These are phyloP conservation scores for Suillus sp. DNA, from an alignment of 768 basidiomycete genomes.

Conservation along the genomic window DNA sequence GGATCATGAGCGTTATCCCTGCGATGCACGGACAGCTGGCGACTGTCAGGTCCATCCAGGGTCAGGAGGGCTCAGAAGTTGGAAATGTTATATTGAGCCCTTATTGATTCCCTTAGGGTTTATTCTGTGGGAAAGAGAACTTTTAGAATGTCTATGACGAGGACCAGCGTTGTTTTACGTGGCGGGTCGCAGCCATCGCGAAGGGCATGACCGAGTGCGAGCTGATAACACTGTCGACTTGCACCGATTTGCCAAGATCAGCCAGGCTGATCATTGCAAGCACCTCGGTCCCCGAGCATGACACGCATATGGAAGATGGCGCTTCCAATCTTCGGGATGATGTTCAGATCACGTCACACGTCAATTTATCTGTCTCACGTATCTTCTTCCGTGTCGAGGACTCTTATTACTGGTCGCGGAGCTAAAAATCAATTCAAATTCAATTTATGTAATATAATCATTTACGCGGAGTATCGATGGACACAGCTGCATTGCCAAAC, in stretches of 20 bases:
- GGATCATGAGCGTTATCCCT: neutral
- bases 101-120: neutral
- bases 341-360: neutral
- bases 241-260: too few species aligned
- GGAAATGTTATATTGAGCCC: neutral
- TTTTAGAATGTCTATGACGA: too few species aligned
- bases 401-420: conserved; percentile 1
- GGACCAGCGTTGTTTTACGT: too few species aligned
- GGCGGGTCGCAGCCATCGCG: too few species aligned
- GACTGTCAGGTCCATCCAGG: neutral
- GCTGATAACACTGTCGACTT: too few species aligned
- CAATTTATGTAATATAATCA: neutral
- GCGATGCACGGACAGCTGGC: conserved; percentile 2
- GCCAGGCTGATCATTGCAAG: too few species aligned
- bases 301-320: too few species aligned
- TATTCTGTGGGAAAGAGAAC: neutral
- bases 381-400: conserved; percentile 2
- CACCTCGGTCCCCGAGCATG: too few species aligned
- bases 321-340: too few species aligned
- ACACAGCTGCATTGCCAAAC: too few species aligned
- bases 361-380: neutral
- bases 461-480: too few species aligned
- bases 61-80: neutral
- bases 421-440: neutral
- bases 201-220: too few species aligned